Evolutionary conservation across 805 yeast genomes (phyloP).

Genomic region (Candida silvicultrix): DNA sequence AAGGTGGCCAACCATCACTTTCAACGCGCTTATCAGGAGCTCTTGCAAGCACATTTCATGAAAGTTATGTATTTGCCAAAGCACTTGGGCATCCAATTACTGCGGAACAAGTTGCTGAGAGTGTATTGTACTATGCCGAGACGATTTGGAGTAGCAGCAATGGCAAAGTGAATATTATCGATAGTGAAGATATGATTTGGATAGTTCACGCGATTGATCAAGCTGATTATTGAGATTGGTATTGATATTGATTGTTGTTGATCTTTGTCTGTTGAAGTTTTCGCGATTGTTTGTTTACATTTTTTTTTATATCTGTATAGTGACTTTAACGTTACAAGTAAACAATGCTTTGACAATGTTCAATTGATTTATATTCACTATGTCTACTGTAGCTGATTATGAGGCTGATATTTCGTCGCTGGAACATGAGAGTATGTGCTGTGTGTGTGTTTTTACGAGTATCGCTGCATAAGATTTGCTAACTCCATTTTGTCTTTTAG

Average conservation of each 20-base stretch:
- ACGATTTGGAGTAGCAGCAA: background rate
- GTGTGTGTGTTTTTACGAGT: background rate
- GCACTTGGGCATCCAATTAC: background rate
- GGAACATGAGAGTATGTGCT: conserved; percentile 23
- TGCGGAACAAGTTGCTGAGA: background rate
- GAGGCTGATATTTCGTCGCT: conserved; percentile 31
- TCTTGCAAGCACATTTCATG: background rate
- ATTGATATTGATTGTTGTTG: background rate
- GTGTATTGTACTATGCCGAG: background rate
- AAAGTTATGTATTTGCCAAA: background rate
- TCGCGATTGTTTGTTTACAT: background rate
- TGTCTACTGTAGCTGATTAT: conserved; percentile 24
- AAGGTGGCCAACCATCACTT: background rate
- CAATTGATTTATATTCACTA: no score
- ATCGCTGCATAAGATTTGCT: background rate
- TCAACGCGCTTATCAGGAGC: background rate
- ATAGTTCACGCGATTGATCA: background rate
- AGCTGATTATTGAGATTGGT: background rate
- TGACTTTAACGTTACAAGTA: no score
- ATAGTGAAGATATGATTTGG: conserved; percentile 17
- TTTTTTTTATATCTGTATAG: background rate
- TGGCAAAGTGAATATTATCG: conserved; percentile 9
- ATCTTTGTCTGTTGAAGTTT: no score
- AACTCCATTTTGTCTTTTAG: conserved; percentile 8
- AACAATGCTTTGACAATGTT: no score